Evolutionary conservation across 169 alveolate genomes (phyloP).

Genomic region (Plasmodium gaboni): DNA sequence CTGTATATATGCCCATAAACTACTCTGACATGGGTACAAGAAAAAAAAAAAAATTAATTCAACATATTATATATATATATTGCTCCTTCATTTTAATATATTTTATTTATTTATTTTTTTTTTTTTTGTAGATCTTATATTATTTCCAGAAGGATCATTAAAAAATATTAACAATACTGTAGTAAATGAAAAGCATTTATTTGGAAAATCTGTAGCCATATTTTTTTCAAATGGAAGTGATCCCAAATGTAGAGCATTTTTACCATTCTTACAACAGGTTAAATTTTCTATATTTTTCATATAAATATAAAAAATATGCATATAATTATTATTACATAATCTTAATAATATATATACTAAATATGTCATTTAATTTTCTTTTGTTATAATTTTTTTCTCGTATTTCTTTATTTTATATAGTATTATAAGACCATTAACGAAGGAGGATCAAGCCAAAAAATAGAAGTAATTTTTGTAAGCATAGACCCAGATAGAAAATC

Average conservation of each 20-base stretch:
- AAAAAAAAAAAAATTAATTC: constrained; percentile 1
- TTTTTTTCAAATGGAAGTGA: constrained; percentile 82
- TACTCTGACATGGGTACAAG: constrained; percentile 80
- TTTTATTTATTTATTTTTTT: neutral
- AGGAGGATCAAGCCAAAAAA: constrained; percentile 81
- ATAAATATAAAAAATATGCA: neutral
- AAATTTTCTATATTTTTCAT: neutral
- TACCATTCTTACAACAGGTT: constrained; percentile 82
- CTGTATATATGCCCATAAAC: constrained; percentile 64
- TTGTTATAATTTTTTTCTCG: neutral
- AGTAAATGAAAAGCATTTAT: constrained; percentile 77
- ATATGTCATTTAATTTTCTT: neutral
- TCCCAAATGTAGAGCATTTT: constrained; percentile 82
- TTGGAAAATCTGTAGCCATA: constrained; percentile 84
- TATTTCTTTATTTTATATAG: constrained; percentile 19
- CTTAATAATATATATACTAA: neutral
- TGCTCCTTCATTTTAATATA: neutral
- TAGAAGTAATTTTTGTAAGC: constrained; percentile 80
- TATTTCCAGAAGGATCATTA: constrained; percentile 84
- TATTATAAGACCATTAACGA: constrained; percentile 82
- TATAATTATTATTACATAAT: too few relatives aligned
- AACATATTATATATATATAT: neutral
- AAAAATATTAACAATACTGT: constrained; percentile 78
- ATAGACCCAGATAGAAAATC: constrained; percentile 76
- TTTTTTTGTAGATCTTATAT: constrained; percentile 75